Conservation (phyloP, 31 red algal species). For the Odonthalia washingtoniensis region DNA sequence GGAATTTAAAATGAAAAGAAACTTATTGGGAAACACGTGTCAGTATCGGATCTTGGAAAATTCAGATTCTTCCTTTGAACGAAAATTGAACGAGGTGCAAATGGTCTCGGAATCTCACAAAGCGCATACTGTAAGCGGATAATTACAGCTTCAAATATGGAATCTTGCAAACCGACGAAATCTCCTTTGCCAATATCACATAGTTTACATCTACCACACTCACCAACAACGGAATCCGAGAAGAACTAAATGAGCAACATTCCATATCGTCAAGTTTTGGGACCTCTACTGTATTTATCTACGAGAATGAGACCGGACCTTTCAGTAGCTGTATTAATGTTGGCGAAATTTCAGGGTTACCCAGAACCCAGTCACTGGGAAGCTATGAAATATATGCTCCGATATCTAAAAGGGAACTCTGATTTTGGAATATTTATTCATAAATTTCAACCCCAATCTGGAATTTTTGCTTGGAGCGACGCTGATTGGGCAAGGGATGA, state of each 20-base stretch:
- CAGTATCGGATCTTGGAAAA: slow-evolving; percentile 20
- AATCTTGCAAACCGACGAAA: neutral
- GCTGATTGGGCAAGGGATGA: too few relatives aligned
- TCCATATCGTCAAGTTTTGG: slow-evolving; percentile 4
- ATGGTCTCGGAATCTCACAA: slow-evolving; percentile 1
- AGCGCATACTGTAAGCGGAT: neutral
- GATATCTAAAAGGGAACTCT: slow-evolving; percentile 1
- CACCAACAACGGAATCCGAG: neutral
- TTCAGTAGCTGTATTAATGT: slow-evolving; percentile 16
- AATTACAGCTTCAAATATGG: neutral
- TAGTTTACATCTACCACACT: neutral
- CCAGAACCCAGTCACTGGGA: neutral
- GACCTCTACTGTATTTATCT: neutral
- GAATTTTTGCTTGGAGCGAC: too few relatives aligned
- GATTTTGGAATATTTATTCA: neutral
- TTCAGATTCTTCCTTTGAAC: neutral
- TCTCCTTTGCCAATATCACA: neutral
- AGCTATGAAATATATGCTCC: neutral
- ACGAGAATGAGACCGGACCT: slow-evolving; percentile 7
- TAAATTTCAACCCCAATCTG: too few relatives aligned
- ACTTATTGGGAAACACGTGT: neutral
- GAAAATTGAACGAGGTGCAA: neutral
- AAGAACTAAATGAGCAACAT: neutral
- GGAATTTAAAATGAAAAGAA: neutral
- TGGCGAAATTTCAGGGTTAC: slow-evolving; percentile 3